A percentile compares a stretch with the other conserved stretches of the same genome.
Evolutionary conservation across 1,284 basidiomycete species (phyloP).

Genomic region (Ceratobasidium theobromae): DNA sequence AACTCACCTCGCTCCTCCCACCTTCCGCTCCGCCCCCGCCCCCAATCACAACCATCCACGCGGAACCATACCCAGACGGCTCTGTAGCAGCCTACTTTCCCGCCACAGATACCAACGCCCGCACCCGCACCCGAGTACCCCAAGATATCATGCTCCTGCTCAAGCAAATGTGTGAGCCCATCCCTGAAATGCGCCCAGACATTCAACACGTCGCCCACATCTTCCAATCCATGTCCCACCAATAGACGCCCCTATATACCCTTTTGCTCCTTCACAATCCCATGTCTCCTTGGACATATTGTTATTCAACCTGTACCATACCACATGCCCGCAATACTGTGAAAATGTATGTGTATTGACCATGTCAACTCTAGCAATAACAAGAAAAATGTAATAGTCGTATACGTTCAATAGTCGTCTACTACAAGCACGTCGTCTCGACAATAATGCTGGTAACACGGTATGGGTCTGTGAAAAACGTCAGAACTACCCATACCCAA

Average conservation of each 20-base stretch:
- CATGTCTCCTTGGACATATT: not conserved
- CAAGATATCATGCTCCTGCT: conserved; percentile 11
- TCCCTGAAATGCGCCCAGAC: conserved; percentile 21
- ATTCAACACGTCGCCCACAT: conserved; percentile 25
- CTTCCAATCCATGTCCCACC: not conserved
- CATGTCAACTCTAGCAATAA: conserved; percentile 1
- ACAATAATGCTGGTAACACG: conserved; percentile 88
- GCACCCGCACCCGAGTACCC: conserved; percentile 1
- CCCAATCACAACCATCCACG: not conserved
- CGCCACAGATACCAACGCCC: not conserved
- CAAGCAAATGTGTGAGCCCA: conserved; percentile 29
- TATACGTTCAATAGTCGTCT: conserved; percentile 29
- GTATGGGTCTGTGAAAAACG: conserved; percentile 68
- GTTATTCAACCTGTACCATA: not conserved
- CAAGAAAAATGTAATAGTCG: not conserved
- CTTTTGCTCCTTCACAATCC: not conserved
- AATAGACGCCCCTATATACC: too few species aligned
- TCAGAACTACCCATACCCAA: conserved; percentile 34
- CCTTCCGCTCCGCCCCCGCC: not conserved
- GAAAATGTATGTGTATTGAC: conserved; percentile 25
- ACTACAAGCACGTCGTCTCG: conserved; percentile 69
- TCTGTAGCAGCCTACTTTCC: conserved; percentile 19
- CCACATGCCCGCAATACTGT: not conserved
- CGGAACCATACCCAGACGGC: conserved; percentile 26
- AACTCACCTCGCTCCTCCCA: conserved; percentile 8